These are phyloP conservation scores for Solidago caesia DNA, from an alignment of 129 eudicot species.

Conservation along the genomic window DNA sequence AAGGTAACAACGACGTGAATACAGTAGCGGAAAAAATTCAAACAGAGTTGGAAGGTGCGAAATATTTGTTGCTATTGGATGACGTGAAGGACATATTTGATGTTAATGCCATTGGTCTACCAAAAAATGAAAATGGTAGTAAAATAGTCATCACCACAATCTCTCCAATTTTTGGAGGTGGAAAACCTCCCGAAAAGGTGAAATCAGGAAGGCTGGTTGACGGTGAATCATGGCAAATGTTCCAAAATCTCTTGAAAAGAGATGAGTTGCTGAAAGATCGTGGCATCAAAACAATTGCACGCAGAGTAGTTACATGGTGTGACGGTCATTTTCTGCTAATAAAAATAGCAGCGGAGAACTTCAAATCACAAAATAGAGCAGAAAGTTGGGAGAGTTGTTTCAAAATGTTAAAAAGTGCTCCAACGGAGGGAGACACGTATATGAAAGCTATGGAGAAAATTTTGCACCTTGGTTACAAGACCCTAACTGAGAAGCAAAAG, in stretches of 20 bases:
- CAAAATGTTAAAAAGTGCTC: neutral
- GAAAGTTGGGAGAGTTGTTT: neutral
- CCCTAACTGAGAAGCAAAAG: conserved; percentile 1
- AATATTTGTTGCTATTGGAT: conserved; percentile 3
- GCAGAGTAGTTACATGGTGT: neutral
- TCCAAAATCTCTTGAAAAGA: neutral
- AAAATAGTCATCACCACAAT: neutral
- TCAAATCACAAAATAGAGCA: neutral
- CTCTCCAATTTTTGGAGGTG: neutral
- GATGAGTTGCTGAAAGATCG: too few species aligned
- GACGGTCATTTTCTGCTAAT: neutral
- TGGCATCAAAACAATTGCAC: neutral
- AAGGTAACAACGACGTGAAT: neutral
- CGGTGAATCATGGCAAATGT: neutral
- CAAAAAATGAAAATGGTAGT: neutral
- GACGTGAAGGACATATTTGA: neutral
- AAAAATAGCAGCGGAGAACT: neutral
- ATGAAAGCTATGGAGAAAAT: neutral
- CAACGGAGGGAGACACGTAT: neutral
- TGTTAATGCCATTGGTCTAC: neutral
- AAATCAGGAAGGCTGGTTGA: neutral
- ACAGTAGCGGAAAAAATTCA: neutral
- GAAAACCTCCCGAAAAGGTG: neutral
- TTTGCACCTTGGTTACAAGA: neutral
- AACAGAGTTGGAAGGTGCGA: neutral